Percentiles rank a stretch among this genome's conserved stretches.
Evolutionary conservation across 2,329 filamentous ascomycete species (phyloP).

Genomic region (Grosmannia huntii): DNA sequence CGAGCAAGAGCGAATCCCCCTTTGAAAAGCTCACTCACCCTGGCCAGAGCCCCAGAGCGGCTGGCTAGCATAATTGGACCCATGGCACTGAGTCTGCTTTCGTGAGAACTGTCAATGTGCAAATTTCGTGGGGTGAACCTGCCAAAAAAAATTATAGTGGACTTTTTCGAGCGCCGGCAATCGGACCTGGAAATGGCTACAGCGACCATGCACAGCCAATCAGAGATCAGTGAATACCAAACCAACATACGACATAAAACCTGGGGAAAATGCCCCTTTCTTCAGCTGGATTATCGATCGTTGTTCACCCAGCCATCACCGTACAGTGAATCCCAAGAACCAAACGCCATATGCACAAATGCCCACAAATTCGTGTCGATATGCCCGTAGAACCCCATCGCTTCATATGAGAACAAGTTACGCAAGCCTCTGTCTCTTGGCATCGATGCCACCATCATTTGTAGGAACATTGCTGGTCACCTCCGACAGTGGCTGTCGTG

Average conservation of each 20-base stretch:
- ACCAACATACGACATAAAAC: not conserved
- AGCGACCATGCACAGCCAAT: constrained; percentile 7
- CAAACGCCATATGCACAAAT: not conserved
- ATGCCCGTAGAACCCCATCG: not conserved
- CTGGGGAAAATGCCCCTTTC: not conserved
- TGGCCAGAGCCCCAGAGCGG: constrained; percentile 34
- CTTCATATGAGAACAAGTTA: not conserved
- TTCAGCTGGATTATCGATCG: not conserved
- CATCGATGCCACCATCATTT: constrained; percentile 24
- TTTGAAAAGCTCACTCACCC: constrained; percentile 20
- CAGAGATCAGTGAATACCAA: constrained; percentile 8
- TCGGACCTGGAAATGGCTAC: constrained; percentile 6
- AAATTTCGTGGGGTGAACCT: constrained; percentile 1
- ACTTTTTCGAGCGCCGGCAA: constrained; percentile 4
- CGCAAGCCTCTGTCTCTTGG: constrained; percentile 35
- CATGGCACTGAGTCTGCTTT: constrained; percentile 23
- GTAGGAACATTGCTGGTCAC: constrained; percentile 30
- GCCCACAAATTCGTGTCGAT: not conserved
- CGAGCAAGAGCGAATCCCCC: not conserved
- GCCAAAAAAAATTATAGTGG: constrained; percentile 7
- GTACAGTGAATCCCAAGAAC: not conserved
- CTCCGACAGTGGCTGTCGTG: constrained; percentile 35
- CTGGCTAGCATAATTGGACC: constrained; percentile 37
- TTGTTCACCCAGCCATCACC: not conserved
- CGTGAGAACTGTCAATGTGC: not conserved